Conservation (phyloP, 1,139 yeast genomes). For the Pichia sp. region DNA sequence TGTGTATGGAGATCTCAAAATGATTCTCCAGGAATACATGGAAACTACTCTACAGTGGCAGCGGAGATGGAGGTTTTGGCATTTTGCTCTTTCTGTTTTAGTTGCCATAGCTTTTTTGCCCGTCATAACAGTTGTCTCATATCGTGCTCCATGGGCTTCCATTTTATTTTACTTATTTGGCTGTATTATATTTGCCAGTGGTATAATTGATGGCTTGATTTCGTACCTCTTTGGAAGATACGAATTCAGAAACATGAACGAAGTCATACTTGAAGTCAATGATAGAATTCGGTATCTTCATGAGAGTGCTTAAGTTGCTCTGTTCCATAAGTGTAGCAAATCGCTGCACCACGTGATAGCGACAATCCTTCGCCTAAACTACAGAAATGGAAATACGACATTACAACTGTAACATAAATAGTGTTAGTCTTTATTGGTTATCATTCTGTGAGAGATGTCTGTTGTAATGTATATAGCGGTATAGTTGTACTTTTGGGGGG, state of each 20-base stretch:
- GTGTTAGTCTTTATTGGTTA: too few relatives aligned
- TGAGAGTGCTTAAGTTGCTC: too few relatives aligned
- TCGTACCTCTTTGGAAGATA: constrained; percentile 72
- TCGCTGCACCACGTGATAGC: too few relatives aligned
- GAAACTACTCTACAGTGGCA: constrained; percentile 49
- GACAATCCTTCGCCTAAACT: too few relatives aligned
- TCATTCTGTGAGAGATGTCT: too few relatives aligned
- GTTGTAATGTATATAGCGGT: too few relatives aligned
- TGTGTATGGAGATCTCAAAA: constrained; percentile 46
- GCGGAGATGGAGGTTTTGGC: constrained; percentile 53
- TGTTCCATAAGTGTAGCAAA: too few relatives aligned
- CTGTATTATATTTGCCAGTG: constrained; percentile 50
- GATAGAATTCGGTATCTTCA: constrained; percentile 29
- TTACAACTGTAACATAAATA: too few relatives aligned
- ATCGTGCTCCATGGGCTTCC: constrained; percentile 47
- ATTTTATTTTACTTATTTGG: constrained; percentile 48
- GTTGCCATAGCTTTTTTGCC: constrained; percentile 45
- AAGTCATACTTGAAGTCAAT: constrained; percentile 52
- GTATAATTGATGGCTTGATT: constrained; percentile 68
- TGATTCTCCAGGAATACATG: constrained; percentile 46
- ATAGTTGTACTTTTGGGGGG: too few relatives aligned
- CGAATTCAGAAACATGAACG: constrained; percentile 70
- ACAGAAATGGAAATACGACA: too few relatives aligned
- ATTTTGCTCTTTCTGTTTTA: constrained; percentile 51
- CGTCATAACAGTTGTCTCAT: constrained; percentile 54